These are phyloP conservation scores for Luzula sylvatica DNA, from an alignment of 176 grass and related monocot species.

Conservation along the genomic window DNA sequence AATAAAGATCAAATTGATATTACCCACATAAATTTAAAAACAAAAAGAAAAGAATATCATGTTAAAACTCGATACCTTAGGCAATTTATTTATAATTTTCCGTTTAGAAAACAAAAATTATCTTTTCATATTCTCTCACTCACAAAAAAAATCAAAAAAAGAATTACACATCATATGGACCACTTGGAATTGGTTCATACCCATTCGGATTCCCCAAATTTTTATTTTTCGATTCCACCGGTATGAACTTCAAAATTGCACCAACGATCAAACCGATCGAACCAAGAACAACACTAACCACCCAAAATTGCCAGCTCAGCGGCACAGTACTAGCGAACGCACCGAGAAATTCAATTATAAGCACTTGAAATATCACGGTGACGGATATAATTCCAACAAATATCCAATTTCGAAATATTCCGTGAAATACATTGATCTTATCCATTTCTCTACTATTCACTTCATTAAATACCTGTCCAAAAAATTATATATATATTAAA, in stretches of 20 bases:
- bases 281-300: constrained; percentile 54
- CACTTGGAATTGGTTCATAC: constrained; percentile 39
- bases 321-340: constrained; percentile 71
- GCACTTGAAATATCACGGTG: constrained; percentile 66
- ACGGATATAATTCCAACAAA: constrained; percentile 45
- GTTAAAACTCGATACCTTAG: no score
- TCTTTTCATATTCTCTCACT: no score
- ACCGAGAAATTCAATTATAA: constrained; percentile 90
- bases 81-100: no score
- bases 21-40: no score
- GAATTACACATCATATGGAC: constrained; percentile 59
- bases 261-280: constrained; percentile 63
- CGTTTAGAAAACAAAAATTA: no score
- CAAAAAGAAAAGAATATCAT: no score
- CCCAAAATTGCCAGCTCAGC: constrained; percentile 63
- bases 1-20: no score
- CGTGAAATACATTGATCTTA: constrained; percentile 77
- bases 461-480: constrained; percentile 82
- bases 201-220: constrained; percentile 26
- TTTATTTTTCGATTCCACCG: constrained; percentile 30
- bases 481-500: neutral
- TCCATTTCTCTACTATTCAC: constrained; percentile 95
- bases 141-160: no score
- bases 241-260: constrained; percentile 74
- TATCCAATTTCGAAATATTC: constrained; percentile 62